Percentiles rank a stretch among this genome's conserved stretches.
Evolutionary conservation across 1,284 basidiomycete species (phyloP).

Genomic region (Stereum hirsutum): DNA sequence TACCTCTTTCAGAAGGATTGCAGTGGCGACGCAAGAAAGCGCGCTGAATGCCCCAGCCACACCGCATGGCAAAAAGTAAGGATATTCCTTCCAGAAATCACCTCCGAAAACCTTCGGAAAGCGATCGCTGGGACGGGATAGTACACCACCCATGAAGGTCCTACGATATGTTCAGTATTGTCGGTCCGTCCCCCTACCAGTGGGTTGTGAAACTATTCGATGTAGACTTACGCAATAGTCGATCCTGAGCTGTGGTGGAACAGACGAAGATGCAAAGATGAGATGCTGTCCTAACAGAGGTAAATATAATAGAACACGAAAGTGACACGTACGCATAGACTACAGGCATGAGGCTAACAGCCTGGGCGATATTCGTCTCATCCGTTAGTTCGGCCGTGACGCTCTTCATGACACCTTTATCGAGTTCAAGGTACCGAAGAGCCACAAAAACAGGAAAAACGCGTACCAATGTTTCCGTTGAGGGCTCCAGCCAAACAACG

Average conservation of each 20-base stretch:
- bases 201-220: too few relatives aligned
- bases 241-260: too few relatives aligned
- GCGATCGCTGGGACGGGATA: constrained; percentile 35
- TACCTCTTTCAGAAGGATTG: constrained; percentile 41
- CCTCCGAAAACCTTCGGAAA: constrained; percentile 34
- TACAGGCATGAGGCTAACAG: constrained; percentile 37
- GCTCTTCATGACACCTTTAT: constrained; percentile 48
- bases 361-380: constrained; percentile 40
- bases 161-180: constrained; percentile 17
- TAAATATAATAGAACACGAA: too few relatives aligned
- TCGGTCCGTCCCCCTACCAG: too few relatives aligned
- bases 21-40: constrained; percentile 25
- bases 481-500: not conserved
- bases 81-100: constrained; percentile 40
- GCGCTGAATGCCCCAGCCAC: constrained; percentile 28
- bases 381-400: constrained; percentile 41
- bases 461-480: constrained; percentile 13
- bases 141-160: constrained; percentile 38
- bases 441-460: too few relatives aligned
- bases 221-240: too few relatives aligned
- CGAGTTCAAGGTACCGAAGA: too few relatives aligned
- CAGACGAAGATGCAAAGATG: too few relatives aligned
- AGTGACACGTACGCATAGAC: too few relatives aligned
- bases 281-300: constrained; percentile 15
- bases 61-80: constrained; percentile 47